Percentiles rank a stretch among this genome's conserved stretches.
These are phyloP conservation scores for Viola odorata DNA, from an alignment of 345 rosid species.

Conservation along the genomic window DNA sequence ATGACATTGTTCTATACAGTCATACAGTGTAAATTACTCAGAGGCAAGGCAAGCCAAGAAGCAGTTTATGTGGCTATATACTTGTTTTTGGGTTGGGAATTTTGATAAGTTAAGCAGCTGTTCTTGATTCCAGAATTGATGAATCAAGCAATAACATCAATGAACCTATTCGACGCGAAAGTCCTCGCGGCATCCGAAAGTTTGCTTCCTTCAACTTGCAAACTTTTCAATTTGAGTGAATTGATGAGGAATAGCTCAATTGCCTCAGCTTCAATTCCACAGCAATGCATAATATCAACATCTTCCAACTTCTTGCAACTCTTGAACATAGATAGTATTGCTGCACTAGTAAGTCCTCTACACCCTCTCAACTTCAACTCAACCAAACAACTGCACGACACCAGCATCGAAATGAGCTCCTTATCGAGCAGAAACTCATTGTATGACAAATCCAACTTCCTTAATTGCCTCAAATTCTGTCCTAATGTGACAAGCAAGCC, in stretches of 20 bases:
- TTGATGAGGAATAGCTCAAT: slow-evolving; percentile 48
- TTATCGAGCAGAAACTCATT: slow-evolving; percentile 67
- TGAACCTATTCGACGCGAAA: slow-evolving; percentile 35
- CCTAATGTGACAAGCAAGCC: slow-evolving; percentile 81
- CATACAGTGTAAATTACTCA: neutral
- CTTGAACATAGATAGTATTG: slow-evolving; percentile 41
- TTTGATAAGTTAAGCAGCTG: neutral
- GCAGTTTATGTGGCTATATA: neutral
- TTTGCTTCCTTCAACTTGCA: slow-evolving; percentile 62
- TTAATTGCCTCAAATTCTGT: slow-evolving; percentile 52
- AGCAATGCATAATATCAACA: slow-evolving; percentile 51
- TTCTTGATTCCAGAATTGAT: neutral
- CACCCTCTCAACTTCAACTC: slow-evolving; percentile 73
- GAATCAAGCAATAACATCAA: slow-evolving; percentile 37
- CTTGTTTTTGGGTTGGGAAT: neutral
- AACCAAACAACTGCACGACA: slow-evolving; percentile 44
- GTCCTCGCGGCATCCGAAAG: slow-evolving; percentile 39
- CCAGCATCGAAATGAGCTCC: slow-evolving; percentile 65
- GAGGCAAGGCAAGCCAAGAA: neutral
- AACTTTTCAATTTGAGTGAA: slow-evolving; percentile 34
- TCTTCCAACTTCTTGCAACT: slow-evolving; percentile 45
- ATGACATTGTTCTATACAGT: slow-evolving; percentile 3
- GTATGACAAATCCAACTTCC: slow-evolving; percentile 53
- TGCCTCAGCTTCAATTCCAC: slow-evolving; percentile 36
- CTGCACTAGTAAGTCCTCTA: slow-evolving; percentile 34